Evolutionary conservation across 2,329 filamentous ascomycete genomes (phyloP).

Genomic region (Phyllosticta ampelicida): DNA sequence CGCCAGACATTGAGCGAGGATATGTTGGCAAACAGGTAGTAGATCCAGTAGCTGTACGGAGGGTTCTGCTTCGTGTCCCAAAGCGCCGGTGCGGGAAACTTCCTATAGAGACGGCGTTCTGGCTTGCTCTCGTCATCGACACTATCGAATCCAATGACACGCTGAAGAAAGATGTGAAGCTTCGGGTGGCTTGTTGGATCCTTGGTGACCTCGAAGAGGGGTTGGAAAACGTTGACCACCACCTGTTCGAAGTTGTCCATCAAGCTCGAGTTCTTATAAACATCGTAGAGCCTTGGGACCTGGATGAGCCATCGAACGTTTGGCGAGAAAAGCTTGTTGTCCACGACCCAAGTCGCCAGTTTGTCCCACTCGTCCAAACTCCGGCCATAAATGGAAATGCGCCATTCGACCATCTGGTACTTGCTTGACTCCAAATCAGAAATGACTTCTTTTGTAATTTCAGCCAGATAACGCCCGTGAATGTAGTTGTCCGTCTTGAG

Average conservation of each 20-base stretch:
- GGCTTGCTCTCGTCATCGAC: conserved; percentile 98
- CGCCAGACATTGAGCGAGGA: conserved; percentile 85
- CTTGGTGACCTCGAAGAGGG: conserved; percentile 87
- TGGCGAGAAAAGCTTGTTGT: conserved; percentile 95
- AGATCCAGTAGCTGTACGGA: conserved; percentile 98
- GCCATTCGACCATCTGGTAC: conserved; percentile 99
- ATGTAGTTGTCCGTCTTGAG: conserved; percentile 98
- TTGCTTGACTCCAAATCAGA: conserved; percentile 96
- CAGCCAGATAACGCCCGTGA: conserved; percentile 85
- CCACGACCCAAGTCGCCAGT: conserved; percentile 87
- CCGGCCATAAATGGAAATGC: conserved; percentile 92
- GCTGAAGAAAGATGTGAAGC: conserved; percentile 84
- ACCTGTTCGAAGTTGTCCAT: conserved; percentile 89
- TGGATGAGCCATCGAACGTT: conserved; percentile 97
- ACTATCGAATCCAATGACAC: conserved; percentile 93
- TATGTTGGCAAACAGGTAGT: conserved; percentile 92
- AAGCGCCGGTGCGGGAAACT: conserved; percentile 79
- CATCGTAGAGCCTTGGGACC: conserved; percentile 85
- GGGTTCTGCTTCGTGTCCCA: conserved; percentile 94
- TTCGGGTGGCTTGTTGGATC: conserved; percentile 82
- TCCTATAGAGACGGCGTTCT: conserved; percentile 86
- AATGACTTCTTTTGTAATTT: conserved; percentile 97
- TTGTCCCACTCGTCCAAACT: conserved; percentile 95
- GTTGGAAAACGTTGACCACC: conserved; percentile 82
- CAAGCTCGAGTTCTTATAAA: conserved; percentile 81